phyloP scores from a whole-genome alignment of 768 basidiomycete species.

The Macrolepiota albuminosa region DNA sequence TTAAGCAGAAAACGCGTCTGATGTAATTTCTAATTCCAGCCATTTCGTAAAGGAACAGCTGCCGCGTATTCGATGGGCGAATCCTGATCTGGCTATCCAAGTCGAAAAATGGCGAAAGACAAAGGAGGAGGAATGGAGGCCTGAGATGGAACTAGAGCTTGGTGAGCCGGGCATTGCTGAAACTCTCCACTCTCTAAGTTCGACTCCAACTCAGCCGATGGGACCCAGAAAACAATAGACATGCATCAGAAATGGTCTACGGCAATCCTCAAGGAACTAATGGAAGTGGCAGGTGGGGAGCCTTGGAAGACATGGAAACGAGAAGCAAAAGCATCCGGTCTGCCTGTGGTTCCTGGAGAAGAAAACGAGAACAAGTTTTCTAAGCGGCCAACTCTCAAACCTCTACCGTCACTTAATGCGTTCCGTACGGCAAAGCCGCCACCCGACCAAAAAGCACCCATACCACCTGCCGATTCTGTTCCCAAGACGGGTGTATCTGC shows the following conservation, averaged over 20 bases:
- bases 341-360: slow-evolving; percentile 45
- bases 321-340: slow-evolving; percentile 39
- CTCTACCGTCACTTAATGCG: slow-evolving; percentile 21
- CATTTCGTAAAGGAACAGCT: slow-evolving; percentile 80
- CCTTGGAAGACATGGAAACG: slow-evolving; percentile 55
- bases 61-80: slow-evolving; percentile 72
- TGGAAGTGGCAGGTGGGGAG: slow-evolving; percentile 60
- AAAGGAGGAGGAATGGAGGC: slow-evolving; percentile 50
- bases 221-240: slow-evolving; percentile 41
- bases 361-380: slow-evolving; percentile 23
- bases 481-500: slow-evolving; percentile 21
- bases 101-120: slow-evolving; percentile 53
- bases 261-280: slow-evolving; percentile 61
- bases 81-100: slow-evolving; percentile 59
- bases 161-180: slow-evolving; percentile 39
- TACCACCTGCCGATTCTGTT: slow-evolving; percentile 3
- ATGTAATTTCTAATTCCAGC: slow-evolving; percentile 27
- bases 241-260: slow-evolving; percentile 69
- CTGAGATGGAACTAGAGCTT: slow-evolving; percentile 58
- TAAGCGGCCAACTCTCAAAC: slow-evolving; percentile 17
- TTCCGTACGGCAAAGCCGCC: slow-evolving; percentile 8
- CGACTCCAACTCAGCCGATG: slow-evolving; percentile 37
- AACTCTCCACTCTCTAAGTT: neutral
- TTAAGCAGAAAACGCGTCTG: neutral
- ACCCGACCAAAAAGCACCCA: neutral